A percentile compares a stretch with the other conserved stretches of the same genome.
Evolutionary conservation across 257 asterid species (phyloP).

Genomic region (Gentiana dahurica): DNA sequence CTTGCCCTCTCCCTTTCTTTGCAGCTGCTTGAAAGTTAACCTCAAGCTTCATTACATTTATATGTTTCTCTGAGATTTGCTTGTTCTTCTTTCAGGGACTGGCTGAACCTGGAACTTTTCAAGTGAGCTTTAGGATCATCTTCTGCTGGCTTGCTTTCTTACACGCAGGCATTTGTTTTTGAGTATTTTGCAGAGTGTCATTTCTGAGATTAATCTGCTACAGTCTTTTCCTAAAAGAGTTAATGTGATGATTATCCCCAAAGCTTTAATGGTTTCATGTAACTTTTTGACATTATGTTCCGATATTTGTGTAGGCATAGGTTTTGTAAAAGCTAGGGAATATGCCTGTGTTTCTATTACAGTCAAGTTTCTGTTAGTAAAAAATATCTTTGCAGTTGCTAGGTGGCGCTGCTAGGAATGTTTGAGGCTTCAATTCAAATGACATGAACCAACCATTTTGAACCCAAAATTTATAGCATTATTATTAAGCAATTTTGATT

Average conservation of each 20-base stretch:
- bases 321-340: too few species aligned
- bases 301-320: background rate
- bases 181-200: background rate
- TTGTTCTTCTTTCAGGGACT: conserved; percentile 42
- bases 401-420: too few species aligned
- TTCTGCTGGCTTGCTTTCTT: background rate
- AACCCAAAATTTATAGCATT: too few species aligned
- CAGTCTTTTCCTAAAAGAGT: background rate
- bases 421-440: too few species aligned
- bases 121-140: conserved; percentile 21
- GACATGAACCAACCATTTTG: too few species aligned
- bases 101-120: conserved; percentile 66
- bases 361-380: too few species aligned
- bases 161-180: background rate
- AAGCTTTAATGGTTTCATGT: too few species aligned
- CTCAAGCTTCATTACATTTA: background rate
- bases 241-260: background rate
- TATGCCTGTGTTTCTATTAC: too few species aligned
- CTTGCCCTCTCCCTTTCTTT: conserved; percentile 2
- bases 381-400: too few species aligned
- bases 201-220: background rate
- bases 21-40: background rate
- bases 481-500: too few species aligned
- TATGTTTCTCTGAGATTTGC: background rate
- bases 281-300: too few species aligned